Evolutionary conservation across 306 rosid genomes (phyloP).

Genomic region (Ormosia emarginata): DNA sequence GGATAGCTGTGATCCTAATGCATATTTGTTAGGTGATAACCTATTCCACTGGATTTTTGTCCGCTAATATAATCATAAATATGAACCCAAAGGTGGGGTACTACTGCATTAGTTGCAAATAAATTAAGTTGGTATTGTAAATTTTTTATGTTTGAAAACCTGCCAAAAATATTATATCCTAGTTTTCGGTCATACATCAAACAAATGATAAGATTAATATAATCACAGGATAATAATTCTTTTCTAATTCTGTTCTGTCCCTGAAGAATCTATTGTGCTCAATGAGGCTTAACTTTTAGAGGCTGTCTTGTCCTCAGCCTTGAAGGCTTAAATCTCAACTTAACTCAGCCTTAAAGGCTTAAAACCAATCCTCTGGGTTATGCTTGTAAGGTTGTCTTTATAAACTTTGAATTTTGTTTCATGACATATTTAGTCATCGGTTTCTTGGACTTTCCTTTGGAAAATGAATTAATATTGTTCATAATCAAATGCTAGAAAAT

Average conservation of each 20-base stretch:
- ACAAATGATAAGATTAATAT: neutral
- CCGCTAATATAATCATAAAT: neutral
- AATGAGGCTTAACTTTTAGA: neutral
- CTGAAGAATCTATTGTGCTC: neutral
- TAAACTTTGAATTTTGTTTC: neutral
- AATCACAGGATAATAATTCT: neutral
- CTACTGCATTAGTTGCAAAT: constrained; percentile 5
- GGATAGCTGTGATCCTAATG: neutral
- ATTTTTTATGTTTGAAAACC: neutral
- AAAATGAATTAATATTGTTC: constrained; percentile 26
- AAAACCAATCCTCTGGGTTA: neutral
- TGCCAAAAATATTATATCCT: neutral
- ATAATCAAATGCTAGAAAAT: constrained; percentile 35
- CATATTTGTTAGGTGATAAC: neutral
- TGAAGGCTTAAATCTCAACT: constrained; percentile 5
- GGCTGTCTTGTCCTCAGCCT: constrained; percentile 5
- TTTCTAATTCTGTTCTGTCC: neutral
- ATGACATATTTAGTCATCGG: constrained; percentile 21
- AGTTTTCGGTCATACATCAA: neutral
- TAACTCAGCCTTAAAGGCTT: neutral
- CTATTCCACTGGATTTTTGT: neutral
- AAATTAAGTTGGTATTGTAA: neutral
- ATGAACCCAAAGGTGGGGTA: neutral
- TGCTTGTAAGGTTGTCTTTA: constrained; percentile 3
- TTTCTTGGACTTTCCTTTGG: constrained; percentile 20